Base-by-base conservation (phyloP, 2,329 filamentous ascomycete genomes). In the Gyromitra esculenta region DNA sequence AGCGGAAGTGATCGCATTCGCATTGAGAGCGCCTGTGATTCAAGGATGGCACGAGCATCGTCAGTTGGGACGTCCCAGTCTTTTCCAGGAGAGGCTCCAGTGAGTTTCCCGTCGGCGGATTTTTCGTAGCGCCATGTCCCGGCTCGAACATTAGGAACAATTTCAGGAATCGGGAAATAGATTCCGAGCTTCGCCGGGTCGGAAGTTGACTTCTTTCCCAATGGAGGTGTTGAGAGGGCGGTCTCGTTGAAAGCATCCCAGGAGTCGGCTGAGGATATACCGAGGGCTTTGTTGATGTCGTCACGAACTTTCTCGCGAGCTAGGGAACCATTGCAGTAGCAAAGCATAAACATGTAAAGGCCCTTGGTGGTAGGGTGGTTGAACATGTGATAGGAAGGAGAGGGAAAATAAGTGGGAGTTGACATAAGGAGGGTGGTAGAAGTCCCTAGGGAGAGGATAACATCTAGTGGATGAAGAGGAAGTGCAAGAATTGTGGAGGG, bases 271-370 rank as follows among this genome's bases (percentile, higher is more conserved):
- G 84, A 82, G 8, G 85, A 83, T 35, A 85, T 84, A 25, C 85
- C 83, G 3, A 54, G 54, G 52, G 83, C 82, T 71, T 84, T 81
- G 77, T 93, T 91, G 67, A 98, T 89, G 0, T 89, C 87, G 82
- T 99, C 93, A 70, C 96, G 91, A 78, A 98, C 89, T 81, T 92
- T 90, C 83, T 99, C 96, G 57, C 96, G 91, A 1, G 96, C 95
- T 0, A 98, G 89, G 1, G 94, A 94, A 80, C 96, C 96, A 84
- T 99, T 99, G 85, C 98, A 98, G 87, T 98, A 99, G 87, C 96
- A 99, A 45, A 99, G 89, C 96, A 99, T 99, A 85, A 99, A 98
- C 96, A 99, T 98, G 88, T 97, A 97, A 76, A 97, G 88, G 0
- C 92, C 93, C 0, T 90, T 86, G 0, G 93, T 97, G 57, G 94